Percentiles rank a stretch among this genome's conserved stretches.
phyloP scores from a whole-genome alignment of 164 flowering plant genomes.

The Vitis labrusca region DNA sequence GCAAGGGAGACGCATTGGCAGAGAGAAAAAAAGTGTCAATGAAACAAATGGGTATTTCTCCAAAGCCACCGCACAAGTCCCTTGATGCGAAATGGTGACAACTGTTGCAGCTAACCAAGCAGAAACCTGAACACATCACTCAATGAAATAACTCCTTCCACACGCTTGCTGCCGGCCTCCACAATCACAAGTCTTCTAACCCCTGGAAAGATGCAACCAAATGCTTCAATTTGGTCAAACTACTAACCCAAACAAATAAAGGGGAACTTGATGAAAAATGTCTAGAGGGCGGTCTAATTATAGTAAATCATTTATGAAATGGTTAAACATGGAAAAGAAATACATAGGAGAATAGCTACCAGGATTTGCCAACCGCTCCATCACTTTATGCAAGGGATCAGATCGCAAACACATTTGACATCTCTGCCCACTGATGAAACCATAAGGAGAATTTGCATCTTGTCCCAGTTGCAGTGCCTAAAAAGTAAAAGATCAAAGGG shows the following conservation, averaged over 20 bases:
- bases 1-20: neutral
- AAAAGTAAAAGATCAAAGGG: neutral
- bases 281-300: no score
- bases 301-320: no score
- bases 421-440: slow-evolving; percentile 35
- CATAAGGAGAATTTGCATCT: slow-evolving; percentile 38
- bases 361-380: slow-evolving; percentile 61
- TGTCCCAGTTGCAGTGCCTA: slow-evolving; percentile 61
- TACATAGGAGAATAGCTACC: slow-evolving; percentile 25
- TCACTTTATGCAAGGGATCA: slow-evolving; percentile 54
- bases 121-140: slow-evolving; percentile 44
- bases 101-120: slow-evolving; percentile 22
- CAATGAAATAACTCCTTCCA: slow-evolving; percentile 62
- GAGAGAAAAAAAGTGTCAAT: neutral
- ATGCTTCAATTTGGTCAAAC: neutral
- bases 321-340: neutral
- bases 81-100: neutral
- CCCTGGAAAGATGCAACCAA: slow-evolving; percentile 27
- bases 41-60: slow-evolving; percentile 6
- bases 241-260: no score
- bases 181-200: slow-evolving; percentile 52
- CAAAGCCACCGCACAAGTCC: slow-evolving; percentile 1
- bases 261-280: neutral
- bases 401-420: slow-evolving; percentile 61
- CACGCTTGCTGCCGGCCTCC: slow-evolving; percentile 59